Evolutionary conservation across 139 green algal genomes (phyloP), one percentile per base, ranked within the genome.

Genomic region (Coelastrella sp.): DNA sequence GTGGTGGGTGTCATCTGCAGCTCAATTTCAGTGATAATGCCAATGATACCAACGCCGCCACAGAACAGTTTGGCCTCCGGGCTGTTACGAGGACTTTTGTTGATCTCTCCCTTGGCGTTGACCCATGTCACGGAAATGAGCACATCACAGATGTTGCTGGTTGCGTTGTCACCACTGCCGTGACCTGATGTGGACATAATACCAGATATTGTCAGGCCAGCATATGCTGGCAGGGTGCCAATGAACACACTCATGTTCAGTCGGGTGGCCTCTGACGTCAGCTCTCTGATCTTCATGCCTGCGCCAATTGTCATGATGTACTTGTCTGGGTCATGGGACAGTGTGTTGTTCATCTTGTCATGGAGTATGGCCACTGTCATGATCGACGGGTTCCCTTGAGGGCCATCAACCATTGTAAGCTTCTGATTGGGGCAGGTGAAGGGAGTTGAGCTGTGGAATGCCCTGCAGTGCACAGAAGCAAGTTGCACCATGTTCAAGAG

Each of bases 1-100:
- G 87, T 87, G 8, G 87, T 80, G 8, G 87, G 78, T 12, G 87
- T 91, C 65, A 91, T 35, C 87, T 91, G 87, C 35, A 91, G 60
- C 7, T 72, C 66, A 7, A 91, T 19, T 65, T 91, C 87, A 22
- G 87, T 91, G 7, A 91, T 87, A 20, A 91, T 73, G 8, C 87
- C 87, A 14, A 84, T 87, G 14, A 91, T 27, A 20, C 87, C 87
- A 49, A 91, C 81, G 9, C 87, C 87, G 35, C 63, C 78, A 35
- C 70, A 91, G 65, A 91, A 72, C 60, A 65, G 15, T 35, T n/a
- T 81, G 9, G 19, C 78, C 76, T 91, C 87, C 9, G 78, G 27
- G 6, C 24, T 85, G 78, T 79, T 49, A 4, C 78, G 35, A 20
- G 3, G 20, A 20, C 65, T 87, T 10, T 25, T 84, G 59, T 35